Evolutionary conservation across 2,329 filamentous ascomycete species (phyloP).

Genomic region (Penicillium sp.): DNA sequence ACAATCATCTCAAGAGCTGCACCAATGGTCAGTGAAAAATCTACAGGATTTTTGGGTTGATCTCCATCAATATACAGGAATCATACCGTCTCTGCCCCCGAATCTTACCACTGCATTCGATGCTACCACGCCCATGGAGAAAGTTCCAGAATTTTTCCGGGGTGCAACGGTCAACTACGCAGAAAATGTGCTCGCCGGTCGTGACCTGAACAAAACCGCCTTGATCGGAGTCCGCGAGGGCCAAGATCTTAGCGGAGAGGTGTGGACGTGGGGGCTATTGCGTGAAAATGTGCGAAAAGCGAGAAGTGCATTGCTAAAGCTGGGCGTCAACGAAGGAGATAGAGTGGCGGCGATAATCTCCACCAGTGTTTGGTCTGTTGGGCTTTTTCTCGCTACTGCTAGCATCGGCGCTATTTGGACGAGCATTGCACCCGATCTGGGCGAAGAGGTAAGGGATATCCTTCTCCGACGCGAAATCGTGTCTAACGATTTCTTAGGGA

Average conservation of each 20-base stretch:
- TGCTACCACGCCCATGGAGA: constrained; percentile 39
- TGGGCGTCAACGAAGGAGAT: constrained; percentile 38
- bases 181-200: constrained; percentile 35
- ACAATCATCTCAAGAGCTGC: constrained; percentile 39
- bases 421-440: constrained; percentile 50
- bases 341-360: constrained; percentile 42
- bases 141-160: constrained; percentile 44
- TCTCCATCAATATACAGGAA: constrained; percentile 43
- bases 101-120: constrained; percentile 41
- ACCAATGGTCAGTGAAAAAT: constrained; percentile 45
- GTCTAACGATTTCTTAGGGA: constrained; percentile 17
- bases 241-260: constrained; percentile 39
- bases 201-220: constrained; percentile 40
- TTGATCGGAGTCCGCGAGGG: constrained; percentile 48
- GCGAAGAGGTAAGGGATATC: constrained; percentile 31
- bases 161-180: constrained; percentile 18
- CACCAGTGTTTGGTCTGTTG: constrained; percentile 48
- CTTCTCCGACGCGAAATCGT: not conserved
- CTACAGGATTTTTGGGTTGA: constrained; percentile 51
- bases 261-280: constrained; percentile 46
- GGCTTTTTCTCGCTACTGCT: constrained; percentile 47
- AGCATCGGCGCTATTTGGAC: constrained; percentile 51
- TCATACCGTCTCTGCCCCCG: constrained; percentile 34
- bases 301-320: constrained; percentile 42
- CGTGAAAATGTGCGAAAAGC: constrained; percentile 42